Conservation (phyloP, 2,329 filamentous ascomycete species). For the Fusarium cicatricum region DNA sequence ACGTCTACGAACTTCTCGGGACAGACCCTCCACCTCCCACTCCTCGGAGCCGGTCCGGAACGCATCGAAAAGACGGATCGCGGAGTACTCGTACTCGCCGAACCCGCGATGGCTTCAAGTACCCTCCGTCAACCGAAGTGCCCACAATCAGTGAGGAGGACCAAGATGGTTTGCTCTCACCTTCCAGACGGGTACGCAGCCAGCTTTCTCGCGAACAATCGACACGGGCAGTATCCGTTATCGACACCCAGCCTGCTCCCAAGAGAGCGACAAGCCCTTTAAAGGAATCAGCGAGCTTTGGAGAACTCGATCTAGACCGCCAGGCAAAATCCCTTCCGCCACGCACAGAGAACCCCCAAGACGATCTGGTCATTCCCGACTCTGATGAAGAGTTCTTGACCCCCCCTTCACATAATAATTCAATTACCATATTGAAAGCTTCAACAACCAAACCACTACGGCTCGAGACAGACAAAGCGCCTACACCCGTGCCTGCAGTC, state of each 20-base stretch:
- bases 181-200: conserved; percentile 36
- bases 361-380: conserved; percentile 59
- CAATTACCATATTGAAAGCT: conserved; percentile 16
- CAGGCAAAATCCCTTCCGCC: background rate
- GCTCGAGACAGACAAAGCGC: background rate
- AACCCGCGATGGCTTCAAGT: conserved; percentile 20
- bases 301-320: background rate
- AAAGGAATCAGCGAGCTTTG: conserved; percentile 16
- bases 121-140: background rate
- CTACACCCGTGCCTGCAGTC: background rate
- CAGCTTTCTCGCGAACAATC: conserved; percentile 21
- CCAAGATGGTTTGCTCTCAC: conserved; percentile 36
- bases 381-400: conserved; percentile 65
- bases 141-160: conserved; percentile 33
- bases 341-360: background rate
- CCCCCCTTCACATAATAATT: conserved; percentile 40
- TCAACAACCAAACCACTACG: conserved; percentile 1
- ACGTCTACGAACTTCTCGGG: conserved; percentile 60
- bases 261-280: conserved; percentile 14
- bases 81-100: conserved; percentile 32
- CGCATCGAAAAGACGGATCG: conserved; percentile 30
- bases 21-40: conserved; percentile 50
- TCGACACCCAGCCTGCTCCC: conserved; percentile 3
- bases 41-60: conserved; percentile 40
- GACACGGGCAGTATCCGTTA: conserved; percentile 3